Evolutionary conservation across 371 early-diverging fungal species (phyloP).

Genomic region (Mortierella sp.): DNA sequence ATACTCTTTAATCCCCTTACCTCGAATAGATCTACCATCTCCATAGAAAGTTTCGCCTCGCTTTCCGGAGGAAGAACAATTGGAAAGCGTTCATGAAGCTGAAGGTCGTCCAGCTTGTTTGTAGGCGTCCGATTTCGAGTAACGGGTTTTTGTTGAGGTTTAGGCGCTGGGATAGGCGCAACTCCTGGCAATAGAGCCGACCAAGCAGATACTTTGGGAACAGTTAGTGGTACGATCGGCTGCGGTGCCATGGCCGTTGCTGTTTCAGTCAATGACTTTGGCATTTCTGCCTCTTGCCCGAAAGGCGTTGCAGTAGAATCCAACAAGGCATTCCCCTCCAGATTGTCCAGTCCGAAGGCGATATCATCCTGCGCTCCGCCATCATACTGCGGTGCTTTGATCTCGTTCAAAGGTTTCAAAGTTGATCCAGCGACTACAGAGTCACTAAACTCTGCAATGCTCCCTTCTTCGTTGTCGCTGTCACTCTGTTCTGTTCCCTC

Average conservation of each 20-base stretch:
- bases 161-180: conserved; percentile 30
- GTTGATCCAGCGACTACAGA: background rate
- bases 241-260: background rate
- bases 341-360: too few relatives aligned
- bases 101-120: conserved; percentile 22
- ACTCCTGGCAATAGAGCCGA: conserved; percentile 49
- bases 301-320: background rate
- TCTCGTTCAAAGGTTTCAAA: background rate
- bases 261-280: background rate
- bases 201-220: conserved; percentile 37
- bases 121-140: background rate
- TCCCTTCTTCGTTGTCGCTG: background rate
- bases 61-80: conserved; percentile 47
- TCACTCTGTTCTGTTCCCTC: background rate
- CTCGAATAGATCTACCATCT: conserved; percentile 56
- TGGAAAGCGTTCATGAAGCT: conserved; percentile 46
- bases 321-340: background rate
- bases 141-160: conserved; percentile 5
- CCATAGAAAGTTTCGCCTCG: conserved; percentile 54
- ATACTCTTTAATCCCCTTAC: conserved; percentile 10
- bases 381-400: background rate
- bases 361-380: background rate
- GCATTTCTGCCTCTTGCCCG: background rate
- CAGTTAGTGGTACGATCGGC: background rate
- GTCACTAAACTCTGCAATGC: too few relatives aligned